A percentile compares a stretch with the other conserved stretches of the same genome.
Conservation (phyloP, 768 basidiomycete species). For the Trametes coccinea region DNA sequence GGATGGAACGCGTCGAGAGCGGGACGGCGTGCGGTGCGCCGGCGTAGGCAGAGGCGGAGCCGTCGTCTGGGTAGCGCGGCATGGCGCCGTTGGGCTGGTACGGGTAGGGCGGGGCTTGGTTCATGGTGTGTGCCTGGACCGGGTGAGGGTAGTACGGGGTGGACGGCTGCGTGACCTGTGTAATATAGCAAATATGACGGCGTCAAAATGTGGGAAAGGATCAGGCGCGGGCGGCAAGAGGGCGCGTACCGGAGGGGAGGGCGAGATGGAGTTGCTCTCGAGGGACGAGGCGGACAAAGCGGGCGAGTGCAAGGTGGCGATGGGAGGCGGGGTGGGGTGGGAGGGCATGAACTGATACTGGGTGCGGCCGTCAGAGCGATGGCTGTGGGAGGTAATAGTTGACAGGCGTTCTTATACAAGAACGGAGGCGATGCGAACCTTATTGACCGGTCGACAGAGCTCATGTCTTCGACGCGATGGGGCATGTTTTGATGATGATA, state of each 20-base stretch:
- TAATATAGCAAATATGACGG: slow-evolving; percentile 30
- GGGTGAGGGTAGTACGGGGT: slow-evolving; percentile 25
- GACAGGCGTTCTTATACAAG: slow-evolving; percentile 25
- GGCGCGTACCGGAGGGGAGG: slow-evolving; percentile 47
- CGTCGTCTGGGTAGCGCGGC: slow-evolving; percentile 16
- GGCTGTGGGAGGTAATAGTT: slow-evolving; percentile 26
- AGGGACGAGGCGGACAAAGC: slow-evolving; percentile 59
- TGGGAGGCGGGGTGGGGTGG: slow-evolving; percentile 49
- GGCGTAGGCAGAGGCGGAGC: slow-evolving; percentile 22
- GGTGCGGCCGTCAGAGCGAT: slow-evolving; percentile 39
- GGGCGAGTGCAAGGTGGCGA: slow-evolving; percentile 56
- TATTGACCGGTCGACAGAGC: slow-evolving; percentile 28
- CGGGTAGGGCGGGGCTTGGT: slow-evolving; percentile 20
- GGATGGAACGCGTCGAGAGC: slow-evolving; percentile 26
- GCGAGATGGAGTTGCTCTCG: slow-evolving; percentile 59
- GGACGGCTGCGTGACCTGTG: slow-evolving; percentile 28
- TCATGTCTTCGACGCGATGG: slow-evolving; percentile 45
- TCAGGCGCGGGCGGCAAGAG: slow-evolving; percentile 33
- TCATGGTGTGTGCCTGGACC: slow-evolving; percentile 16
- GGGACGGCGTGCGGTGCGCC: slow-evolving; percentile 29
- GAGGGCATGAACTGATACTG: slow-evolving; percentile 38
- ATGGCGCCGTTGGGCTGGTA: slow-evolving; percentile 22
- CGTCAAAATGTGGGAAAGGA: slow-evolving; percentile 42
- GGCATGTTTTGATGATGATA: slow-evolving; percentile 44
- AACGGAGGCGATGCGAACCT: slow-evolving; percentile 38